These are phyloP conservation scores for Curvularia spicifera DNA, from an alignment of 2,329 filamentous ascomycete genomes.

Conservation along the genomic window DNA sequence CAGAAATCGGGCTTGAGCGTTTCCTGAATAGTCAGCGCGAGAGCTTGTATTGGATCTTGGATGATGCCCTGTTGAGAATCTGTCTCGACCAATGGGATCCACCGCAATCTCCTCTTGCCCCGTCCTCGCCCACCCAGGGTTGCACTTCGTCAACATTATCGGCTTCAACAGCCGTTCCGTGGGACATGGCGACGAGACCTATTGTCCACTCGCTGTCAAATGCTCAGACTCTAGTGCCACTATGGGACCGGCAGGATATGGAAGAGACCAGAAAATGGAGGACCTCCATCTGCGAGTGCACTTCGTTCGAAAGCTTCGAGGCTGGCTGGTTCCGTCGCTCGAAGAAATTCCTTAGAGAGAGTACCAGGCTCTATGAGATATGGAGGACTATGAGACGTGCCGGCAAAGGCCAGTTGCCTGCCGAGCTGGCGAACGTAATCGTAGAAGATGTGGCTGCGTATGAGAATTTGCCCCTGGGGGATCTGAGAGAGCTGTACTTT, in stretches of 20 bases:
- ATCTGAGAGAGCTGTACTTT: constrained; percentile 11
- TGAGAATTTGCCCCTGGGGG: constrained; percentile 13
- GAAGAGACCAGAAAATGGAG: constrained; percentile 9
- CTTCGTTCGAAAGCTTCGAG: constrained; percentile 3
- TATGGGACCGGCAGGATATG: constrained; percentile 13
- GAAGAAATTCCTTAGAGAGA: constrained; percentile 15
- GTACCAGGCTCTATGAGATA: constrained; percentile 18
- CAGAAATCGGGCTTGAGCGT: constrained; percentile 11
- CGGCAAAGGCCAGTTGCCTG: constrained; percentile 16
- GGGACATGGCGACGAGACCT: constrained; percentile 15
- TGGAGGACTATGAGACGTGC: constrained; percentile 21
- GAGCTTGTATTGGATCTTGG: constrained; percentile 25
- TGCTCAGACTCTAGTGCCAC: constrained; percentile 5
- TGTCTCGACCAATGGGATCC: constrained; percentile 23
- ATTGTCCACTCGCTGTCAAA: constrained; percentile 2
- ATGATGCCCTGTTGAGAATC: constrained; percentile 24
- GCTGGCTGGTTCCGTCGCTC: constrained; percentile 17
- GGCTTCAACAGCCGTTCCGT: background rate
- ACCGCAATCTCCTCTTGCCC: background rate
- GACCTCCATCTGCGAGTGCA: background rate
- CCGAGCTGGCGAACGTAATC: constrained; percentile 18
- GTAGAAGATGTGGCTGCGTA: constrained; percentile 17
- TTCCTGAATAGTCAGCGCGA: constrained; percentile 24
- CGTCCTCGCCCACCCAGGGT: background rate
- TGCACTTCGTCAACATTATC: constrained; percentile 1